Evolutionary conservation across 352 stramenopile species (phyloP).

Genomic region (Phytopythium mirpurense): DNA sequence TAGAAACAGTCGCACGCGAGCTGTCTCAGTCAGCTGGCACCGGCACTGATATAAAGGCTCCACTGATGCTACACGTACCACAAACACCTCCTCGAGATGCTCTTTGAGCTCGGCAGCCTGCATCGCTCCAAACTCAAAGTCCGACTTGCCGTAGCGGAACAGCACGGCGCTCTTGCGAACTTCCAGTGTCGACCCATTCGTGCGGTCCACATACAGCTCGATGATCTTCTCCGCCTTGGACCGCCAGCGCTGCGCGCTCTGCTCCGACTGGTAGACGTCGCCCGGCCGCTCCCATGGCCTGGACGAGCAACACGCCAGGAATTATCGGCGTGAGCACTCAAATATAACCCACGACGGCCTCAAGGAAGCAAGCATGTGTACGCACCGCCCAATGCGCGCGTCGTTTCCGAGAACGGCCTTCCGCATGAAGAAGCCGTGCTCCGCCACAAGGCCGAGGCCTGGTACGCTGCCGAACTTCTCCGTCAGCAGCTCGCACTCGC

Average conservation of each 20-base stretch:
- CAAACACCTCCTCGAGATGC: constrained; percentile 93
- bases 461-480: constrained; percentile 93
- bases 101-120: constrained; percentile 97
- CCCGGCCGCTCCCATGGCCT: constrained; percentile 65
- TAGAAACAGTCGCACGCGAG: not conserved
- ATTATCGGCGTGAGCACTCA: not conserved
- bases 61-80: constrained; percentile 15
- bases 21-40: not conserved
- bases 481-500: constrained; percentile 94
- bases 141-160: constrained; percentile 98
- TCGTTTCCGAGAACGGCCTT: constrained; percentile 55
- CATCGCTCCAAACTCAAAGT: constrained; percentile 97
- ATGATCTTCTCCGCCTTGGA: constrained; percentile 95
- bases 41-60: not conserved
- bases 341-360: not conserved
- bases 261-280: constrained; percentile 53
- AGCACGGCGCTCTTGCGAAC: constrained; percentile 96
- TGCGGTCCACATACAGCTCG: constrained; percentile 97
- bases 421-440: constrained; percentile 97
- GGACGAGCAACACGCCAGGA: not conserved
- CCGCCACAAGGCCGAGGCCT: constrained; percentile 95
- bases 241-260: constrained; percentile 85
- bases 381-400: constrained; percentile 51
- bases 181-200: constrained; percentile 98
- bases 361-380: not conserved